A percentile compares a stretch with the other conserved stretches of the same genome.
Conservation (phyloP, 352 stramenopile genomes). For the Globisporangium ultimum region DNA sequence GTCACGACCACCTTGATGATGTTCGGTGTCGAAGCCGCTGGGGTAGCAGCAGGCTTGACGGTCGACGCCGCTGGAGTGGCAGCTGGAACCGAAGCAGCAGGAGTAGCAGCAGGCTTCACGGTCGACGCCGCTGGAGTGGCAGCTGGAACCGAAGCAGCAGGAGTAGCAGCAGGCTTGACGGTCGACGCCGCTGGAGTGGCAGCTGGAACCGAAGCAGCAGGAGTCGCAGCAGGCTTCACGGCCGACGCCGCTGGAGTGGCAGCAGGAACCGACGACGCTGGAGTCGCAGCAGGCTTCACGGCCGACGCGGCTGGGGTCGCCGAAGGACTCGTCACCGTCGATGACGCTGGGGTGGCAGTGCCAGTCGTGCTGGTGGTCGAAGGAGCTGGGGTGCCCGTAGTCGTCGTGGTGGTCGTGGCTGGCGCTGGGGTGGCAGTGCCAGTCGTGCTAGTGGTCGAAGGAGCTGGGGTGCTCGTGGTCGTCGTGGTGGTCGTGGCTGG, state of each 20-base stretch:
- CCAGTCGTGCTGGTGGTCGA: conserved; percentile 1
- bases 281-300: background rate
- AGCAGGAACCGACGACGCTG: background rate
- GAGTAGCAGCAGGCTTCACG: background rate
- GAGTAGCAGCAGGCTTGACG: background rate
- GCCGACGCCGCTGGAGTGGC: conserved; percentile 3
- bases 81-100: background rate
- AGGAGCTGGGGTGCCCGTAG: conserved; percentile 3
- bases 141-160: background rate
- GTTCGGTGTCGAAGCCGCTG: conserved; percentile 8
- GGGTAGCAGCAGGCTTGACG: conserved; percentile 6
- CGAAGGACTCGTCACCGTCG: background rate
- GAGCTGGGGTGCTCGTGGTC: conserved; percentile 3
- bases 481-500: conserved; percentile 2
- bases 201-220: conserved; percentile 3
- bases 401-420: background rate
- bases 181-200: conserved; percentile 3
- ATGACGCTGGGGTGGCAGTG: conserved; percentile 4
- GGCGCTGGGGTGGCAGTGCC: conserved; percentile 8
- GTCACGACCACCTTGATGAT: conserved; percentile 19
- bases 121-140: conserved; percentile 2
- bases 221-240: background rate
- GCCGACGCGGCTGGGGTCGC: conserved; percentile 1
- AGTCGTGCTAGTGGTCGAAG: background rate
- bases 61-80: conserved; percentile 10